Evolutionary conservation across 2,329 filamentous ascomycete genomes (phyloP), one percentile per base, ranked within the genome.

Genomic region (Mycosphaerella sp.): DNA sequence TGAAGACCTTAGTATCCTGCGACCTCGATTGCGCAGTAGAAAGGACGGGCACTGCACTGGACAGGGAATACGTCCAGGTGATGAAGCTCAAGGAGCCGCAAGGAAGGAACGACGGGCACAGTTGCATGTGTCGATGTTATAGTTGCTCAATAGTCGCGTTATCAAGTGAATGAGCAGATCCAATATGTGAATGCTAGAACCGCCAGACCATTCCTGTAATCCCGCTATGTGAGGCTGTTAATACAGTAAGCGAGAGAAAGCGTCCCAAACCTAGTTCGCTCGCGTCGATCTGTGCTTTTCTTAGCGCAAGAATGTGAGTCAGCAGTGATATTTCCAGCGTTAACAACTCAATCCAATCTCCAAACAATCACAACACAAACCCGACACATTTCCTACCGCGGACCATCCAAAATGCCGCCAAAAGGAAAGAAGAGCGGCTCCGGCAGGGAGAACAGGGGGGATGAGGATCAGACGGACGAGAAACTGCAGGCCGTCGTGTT

Each of bases 401-500:
- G 61, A 29, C 41, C 5, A 31, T 21, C 47, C 10, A 59, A 51
- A 31, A 78, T 79, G 76, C 68, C 75, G 36, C 75, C 76, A 2
- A 79, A 78, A 63, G 67, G 67, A 45, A 74, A 74, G 56, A 78
- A 38, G 12, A 9, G 75, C 61, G 70, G 67, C 48, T 58, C 60
- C 12, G 63, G 58, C 39, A 68, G 72, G 51, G 70, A 74, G 50
- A 65, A 66, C 49, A 74, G 75, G 53, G 54, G 58, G 42, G 70
- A 71, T 34, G 77, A 83, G 40, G 81, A 83, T 58, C 77, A 81
- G 67, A 76, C 79, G 55, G 80, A 83, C 60, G 80, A 84, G 59
- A 77, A 80, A 12, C 73, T 85, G 32, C 81, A 84, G 72, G 82
- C 82, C 45, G 80, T 85, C 55, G 78, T 98, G 55, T 83, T 98